Base-by-base conservation (phyloP, 805 yeast species). In the Yamadazyma sp. region DNA sequence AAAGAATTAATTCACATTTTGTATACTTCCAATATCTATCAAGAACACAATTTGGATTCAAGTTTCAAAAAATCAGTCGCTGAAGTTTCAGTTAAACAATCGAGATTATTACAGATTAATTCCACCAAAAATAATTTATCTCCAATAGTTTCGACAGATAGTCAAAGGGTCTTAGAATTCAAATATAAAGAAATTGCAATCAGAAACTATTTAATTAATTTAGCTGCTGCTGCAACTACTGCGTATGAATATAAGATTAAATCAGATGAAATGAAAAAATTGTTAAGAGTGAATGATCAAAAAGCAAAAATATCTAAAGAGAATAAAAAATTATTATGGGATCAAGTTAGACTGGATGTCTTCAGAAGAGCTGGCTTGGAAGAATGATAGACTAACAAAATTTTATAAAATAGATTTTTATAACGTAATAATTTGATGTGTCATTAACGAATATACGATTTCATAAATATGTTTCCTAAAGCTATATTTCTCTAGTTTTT, bases 201-300 rank as follows among this genome's bases (percentile, higher is more conserved):
- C 20, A 49, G 76, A 33, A 73, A 74, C 51, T 74, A 70, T 42
- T 56, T 74, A 37, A 59, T 74, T n/a, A 74, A 74, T 49, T 52
- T 74, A 36, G 68, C 76, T 9, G 78, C 76, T 9, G 79, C 78
- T 4, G 70, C 76, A 6, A 73, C 76, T 27, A 73, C 79, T 0
- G 69, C 75, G 6, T 62, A 68, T 39, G 79, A 73, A 45, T 73
- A 70, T 48, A 65, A 70, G 41, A 44, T 63, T 30, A 60, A 62
- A 43, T 40, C 61, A 3, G 69, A 62, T 35, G 57, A 53, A 9
- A 36, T 66, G 30, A 65, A 62, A 45, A 42, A 46, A 27, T 46
- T 48, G 22, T 44, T 59, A 34, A 52, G 50, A 38, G 34, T 38
- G 26, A 42, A 45, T 14, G 57, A 51, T 15, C 55, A 49, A 36